Base-by-base conservation (phyloP, 257 asterid species). In the Fraxinus anomala region DNA sequence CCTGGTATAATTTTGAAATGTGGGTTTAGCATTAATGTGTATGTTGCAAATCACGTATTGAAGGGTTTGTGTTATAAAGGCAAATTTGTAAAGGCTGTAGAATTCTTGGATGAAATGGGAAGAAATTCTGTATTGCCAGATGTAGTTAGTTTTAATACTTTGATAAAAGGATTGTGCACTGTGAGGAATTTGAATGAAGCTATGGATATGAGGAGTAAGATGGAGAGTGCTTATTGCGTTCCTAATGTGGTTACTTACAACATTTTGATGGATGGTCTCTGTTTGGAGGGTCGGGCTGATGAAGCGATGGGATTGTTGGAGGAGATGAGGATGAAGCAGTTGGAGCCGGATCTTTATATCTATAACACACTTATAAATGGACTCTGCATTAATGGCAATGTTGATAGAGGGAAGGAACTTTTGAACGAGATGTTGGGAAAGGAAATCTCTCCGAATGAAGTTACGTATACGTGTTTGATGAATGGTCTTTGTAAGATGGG, bases 101-200 rank as follows among this genome's bases (percentile, higher is more conserved):
- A 80, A 23, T 78, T 92, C 44, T 80, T 89, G 39, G 81, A 70
- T 83, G 87, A 85, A 28, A 81, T 89, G 89, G 82, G 33, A 54
- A 79, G 80, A 77, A 83, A 82, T 67, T 81, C 19, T 37, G 85
- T 89, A 36, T 49, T 59, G 23, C 85, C 83, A 0, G 90, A 92
- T 84, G 39, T 47, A 49, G 89, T 89, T 80, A 90, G 94, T 81
- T 89, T 82, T 68, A 92, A 92, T 71, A 90, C 92, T 8, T 68
- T 90, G 86, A 80, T 90, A 14, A 86, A 85, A 76, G 96, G 96
- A 37, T 87, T 89, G 21, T 91, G 93, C 77, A 86, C 84, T 73
- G 89, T 73, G 73, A 87, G 73, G 86, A 91, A 85, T 74, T 37
- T 91, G 49, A 63, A 70, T 0, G 76, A 87, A 69, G 97, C 96